Base-by-base conservation (phyloP, 1,284 basidiomycete species). In the Ceratobasidium sp. region DNA sequence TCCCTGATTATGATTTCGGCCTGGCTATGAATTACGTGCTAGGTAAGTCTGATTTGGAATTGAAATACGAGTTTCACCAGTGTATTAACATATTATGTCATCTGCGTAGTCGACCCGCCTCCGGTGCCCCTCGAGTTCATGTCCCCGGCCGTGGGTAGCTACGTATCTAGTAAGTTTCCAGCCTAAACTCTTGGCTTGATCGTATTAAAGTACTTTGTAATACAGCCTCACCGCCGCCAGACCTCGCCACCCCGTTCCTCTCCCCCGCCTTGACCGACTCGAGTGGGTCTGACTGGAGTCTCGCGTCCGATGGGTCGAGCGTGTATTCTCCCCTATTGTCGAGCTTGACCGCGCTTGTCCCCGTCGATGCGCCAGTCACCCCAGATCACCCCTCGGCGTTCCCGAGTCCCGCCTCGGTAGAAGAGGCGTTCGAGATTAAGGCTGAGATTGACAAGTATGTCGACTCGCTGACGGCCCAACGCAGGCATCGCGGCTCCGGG, bases 371-470 rank as follows among this genome's bases (percentile, higher is more conserved):
- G 33, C 33, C 33, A 33, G 33, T 33, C 46, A 9, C 1, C 18
- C 18, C 46, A 18, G 46, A 49, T 18, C 10, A 10, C 18, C 46
- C 46, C 18, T 26, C 26, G 13, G 55, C 26, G 4, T 3, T 10
- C 10, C 13, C 55, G 63, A 49, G n/a, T 33, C 33, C 33, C 10
- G 2, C 20, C 10, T n/a, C 26, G 3, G 12, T 28, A 13, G n/a
- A 23, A 12, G 18, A 39, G 28, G 9, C 13, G 28, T 13, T 26
- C 23, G 23, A 12, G n/a, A 61, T 26, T 1, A 61, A 61, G 28
- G 42, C 42, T 7, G 42, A 66, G 23, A 66, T 66, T 66, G 23
- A 66, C 42, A n/a, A 10, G 23, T 66, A 66, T 26, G 42, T 44
- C 40, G 63, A 49, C 20, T 26, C 18, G 20, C 40, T 66, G n/a